Evolutionary conservation across 129 eudicot species (phyloP).

Genomic region (Helianthus tuberosus): DNA sequence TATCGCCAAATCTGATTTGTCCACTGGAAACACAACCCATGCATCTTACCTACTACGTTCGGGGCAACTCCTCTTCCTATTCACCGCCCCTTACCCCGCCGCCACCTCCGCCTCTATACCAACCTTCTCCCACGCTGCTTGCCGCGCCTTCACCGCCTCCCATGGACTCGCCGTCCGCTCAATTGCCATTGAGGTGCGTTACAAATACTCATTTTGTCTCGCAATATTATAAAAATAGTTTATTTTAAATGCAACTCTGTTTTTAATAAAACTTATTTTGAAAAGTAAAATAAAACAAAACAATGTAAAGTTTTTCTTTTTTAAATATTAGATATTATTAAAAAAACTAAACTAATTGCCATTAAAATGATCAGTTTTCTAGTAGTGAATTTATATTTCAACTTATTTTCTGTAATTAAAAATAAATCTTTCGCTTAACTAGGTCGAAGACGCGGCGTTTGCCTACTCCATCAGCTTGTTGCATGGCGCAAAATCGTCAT

Average conservation of each 20-base stretch:
- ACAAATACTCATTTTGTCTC: neutral
- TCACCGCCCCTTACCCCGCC: constrained; percentile 89
- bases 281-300: too few relatives aligned
- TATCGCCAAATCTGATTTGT: constrained; percentile 79
- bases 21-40: constrained; percentile 78
- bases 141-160: constrained; percentile 49
- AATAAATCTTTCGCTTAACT: neutral
- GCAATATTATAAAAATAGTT: too few relatives aligned
- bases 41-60: constrained; percentile 84
- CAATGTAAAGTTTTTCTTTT: too few relatives aligned
- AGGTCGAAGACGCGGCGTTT: constrained; percentile 47
- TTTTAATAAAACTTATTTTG: too few relatives aligned
- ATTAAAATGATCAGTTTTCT: too few relatives aligned
- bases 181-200: constrained; percentile 57
- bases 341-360: too few relatives aligned
- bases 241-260: too few relatives aligned
- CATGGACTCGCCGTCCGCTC: constrained; percentile 92
- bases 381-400: too few relatives aligned
- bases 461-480: constrained; percentile 59
- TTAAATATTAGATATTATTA: too few relatives aligned
- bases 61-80: constrained; percentile 61
- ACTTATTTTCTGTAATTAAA: too few relatives aligned
- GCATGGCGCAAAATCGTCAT: constrained; percentile 55
- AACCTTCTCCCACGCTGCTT: constrained; percentile 45
- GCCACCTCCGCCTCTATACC: constrained; percentile 56